Evolutionary conservation across 352 stramenopile genomes (phyloP), one percentile per base, ranked within the genome.

Genomic region (Halophytophthora polymorphica): DNA sequence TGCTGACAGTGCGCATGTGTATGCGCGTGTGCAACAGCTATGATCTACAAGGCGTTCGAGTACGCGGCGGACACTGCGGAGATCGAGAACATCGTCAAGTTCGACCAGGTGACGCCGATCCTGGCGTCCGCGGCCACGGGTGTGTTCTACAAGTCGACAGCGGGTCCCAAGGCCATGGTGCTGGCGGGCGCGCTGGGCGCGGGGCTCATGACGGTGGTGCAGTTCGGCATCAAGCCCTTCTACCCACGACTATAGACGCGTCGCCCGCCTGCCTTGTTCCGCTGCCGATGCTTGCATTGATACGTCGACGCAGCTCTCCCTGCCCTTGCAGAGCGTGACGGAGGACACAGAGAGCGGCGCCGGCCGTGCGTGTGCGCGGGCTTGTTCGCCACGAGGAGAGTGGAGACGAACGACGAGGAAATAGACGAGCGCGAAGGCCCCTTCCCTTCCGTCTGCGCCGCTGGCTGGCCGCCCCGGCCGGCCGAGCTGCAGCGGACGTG

Each of bases 41-140:
- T 94, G 55, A 88, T 94, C 57, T 94, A 94, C 70, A 92, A 91
- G 66, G 77, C 74, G 14, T 89, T 92, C 45, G 81, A 94, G 69
- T 89, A 88, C 53, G 69, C 81, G 34, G 80, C 69, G 3, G 84
- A 94, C 61, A 83, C 82, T 39, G 73, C 65, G 3, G 84, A 94
- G 65, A 71, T 94, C 34, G 84, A 94, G 56, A 84, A 84, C 45
- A 77, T 86, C 55, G 70, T 90, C 47, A 84, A 88, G 61, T 84
- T 90, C 42, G 82, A 92, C 69, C 82, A 93, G 57, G 69, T 90
- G 45, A 88, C 83, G 44, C 84, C 84, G 11, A 90, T 94, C 57
- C 36, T 94, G 61, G 84, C 84, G 23, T 88, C 84, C 18, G 79
- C 79, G 18, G 82, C 84, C 10, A 94, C 84, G 0, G 84, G 84